Evolutionary conservation across 352 stramenopile species (phyloP).

Genomic region (Pythium coloratum): DNA sequence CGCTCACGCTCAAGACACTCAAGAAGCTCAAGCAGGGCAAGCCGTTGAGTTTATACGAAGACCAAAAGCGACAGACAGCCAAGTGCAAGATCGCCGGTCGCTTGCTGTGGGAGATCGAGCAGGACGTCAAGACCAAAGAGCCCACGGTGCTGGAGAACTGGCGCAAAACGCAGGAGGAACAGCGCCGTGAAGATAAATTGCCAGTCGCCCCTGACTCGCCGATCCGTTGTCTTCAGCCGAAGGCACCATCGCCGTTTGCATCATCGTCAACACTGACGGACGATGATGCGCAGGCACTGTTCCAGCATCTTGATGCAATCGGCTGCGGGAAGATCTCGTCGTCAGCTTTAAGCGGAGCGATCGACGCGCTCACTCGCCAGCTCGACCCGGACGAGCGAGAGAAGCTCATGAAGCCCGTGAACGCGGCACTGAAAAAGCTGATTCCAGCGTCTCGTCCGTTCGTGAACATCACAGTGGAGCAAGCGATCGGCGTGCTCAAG

Average conservation of each 20-base stretch:
- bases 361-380: slow-evolving; percentile 51
- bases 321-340: slow-evolving; percentile 56
- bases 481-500: slow-evolving; percentile 41
- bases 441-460: slow-evolving; percentile 25
- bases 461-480: slow-evolving; percentile 30
- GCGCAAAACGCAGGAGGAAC: slow-evolving; percentile 9
- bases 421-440: slow-evolving; percentile 23
- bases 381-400: slow-evolving; percentile 18
- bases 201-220: slow-evolving; percentile 11
- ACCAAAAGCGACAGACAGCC: slow-evolving; percentile 36
- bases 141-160: slow-evolving; percentile 16
- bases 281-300: slow-evolving; percentile 33
- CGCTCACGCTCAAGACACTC: slow-evolving; percentile 34
- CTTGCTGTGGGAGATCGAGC: slow-evolving; percentile 47
- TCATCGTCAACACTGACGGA: slow-evolving; percentile 7
- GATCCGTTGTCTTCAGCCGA: neutral
- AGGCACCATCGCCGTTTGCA: neutral
- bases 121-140: slow-evolving; percentile 25
- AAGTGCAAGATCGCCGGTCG: slow-evolving; percentile 40
- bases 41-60: slow-evolving; percentile 22
- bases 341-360: slow-evolving; percentile 29
- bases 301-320: slow-evolving; percentile 51
- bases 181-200: slow-evolving; percentile 9
- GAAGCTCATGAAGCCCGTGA: neutral
- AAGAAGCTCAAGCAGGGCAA: slow-evolving; percentile 24